Conservation (phyloP, 1,284 basidiomycete genomes). For the Tylopilus sp. region DNA sequence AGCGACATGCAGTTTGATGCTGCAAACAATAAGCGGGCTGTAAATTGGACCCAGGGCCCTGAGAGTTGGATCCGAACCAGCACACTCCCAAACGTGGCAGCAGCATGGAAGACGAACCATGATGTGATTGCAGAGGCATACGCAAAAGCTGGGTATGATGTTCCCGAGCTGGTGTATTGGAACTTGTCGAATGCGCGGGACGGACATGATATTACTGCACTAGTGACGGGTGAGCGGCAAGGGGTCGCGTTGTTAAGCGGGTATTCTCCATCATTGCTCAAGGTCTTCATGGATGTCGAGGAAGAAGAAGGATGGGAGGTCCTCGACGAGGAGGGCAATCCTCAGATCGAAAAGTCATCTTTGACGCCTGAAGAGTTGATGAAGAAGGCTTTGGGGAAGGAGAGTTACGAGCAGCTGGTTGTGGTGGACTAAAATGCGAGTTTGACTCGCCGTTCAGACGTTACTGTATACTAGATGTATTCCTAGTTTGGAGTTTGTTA, state of each 20-base stretch:
- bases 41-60: not conserved
- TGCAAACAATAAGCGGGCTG: not conserved
- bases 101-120: constrained; percentile 60
- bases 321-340: constrained; percentile 32
- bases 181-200: constrained; percentile 36
- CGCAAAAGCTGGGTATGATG: constrained; percentile 57
- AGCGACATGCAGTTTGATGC: constrained; percentile 76
- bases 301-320: constrained; percentile 38
- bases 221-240: constrained; percentile 49
- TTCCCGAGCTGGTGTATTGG: constrained; percentile 71
- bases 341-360: constrained; percentile 30
- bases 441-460: not conserved
- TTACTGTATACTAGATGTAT: not conserved
- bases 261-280: constrained; percentile 66
- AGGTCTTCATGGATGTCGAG: constrained; percentile 64
- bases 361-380: constrained; percentile 53
- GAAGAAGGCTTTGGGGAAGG: constrained; percentile 51
- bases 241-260: constrained; percentile 69
- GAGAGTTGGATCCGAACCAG: not conserved
- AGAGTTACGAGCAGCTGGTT: constrained; percentile 50
- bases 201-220: constrained; percentile 36
- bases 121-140: constrained; percentile 54
- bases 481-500: no score
- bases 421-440: constrained; percentile 34
- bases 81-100: not conserved